Base-by-base conservation (phyloP, 768 basidiomycete genomes). In the Mycena galopus region DNA sequence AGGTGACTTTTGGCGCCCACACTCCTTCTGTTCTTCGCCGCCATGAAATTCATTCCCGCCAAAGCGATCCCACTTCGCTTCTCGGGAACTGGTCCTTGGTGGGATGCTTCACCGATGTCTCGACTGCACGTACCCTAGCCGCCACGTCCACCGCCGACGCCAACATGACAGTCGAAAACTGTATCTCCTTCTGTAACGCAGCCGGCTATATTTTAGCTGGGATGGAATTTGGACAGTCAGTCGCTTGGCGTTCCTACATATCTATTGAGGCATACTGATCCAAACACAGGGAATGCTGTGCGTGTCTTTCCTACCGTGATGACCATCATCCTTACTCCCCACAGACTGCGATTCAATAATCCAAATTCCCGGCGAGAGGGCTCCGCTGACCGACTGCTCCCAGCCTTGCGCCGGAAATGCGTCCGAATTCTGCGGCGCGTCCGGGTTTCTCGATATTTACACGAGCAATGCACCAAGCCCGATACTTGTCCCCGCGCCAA, bases 311-410 rank as follows among this genome's bases (percentile, higher is more conserved):
- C 55, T 51, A 23, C 25, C 23, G 14, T 16, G 19, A 32, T 33
- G 32, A n/a, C 32, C 23, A 14, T 27, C 17, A 21, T 72, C 17
- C 33, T 72, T 19, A 57, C 33, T 51, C 3, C 39, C 17, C 37
- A 27, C 74, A 92, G 91, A 91, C 74, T 92, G 91, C 70, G 91
- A 90, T 68, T 88, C 91, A 69, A 81, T 80, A 9, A 85, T 92
- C 50, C 82, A 86, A 58, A 81, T 87, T 55, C 89, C 88, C 12
- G 84, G 87, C 21, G 81, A 82, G 5, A 83, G 80, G 30, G 84
- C 85, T 23, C 83, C 85, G 16, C 72, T 77, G 42, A 82, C 84
- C 5, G 86, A 91, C 61, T 93, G 91, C 74, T 82, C 83, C 69
- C 81, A 86, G 76, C 75, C 85, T 12, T 92, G 91, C 76, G 85